Conservation (phyloP, 257 asterid genomes). For the Nicotiana otophora region DNA sequence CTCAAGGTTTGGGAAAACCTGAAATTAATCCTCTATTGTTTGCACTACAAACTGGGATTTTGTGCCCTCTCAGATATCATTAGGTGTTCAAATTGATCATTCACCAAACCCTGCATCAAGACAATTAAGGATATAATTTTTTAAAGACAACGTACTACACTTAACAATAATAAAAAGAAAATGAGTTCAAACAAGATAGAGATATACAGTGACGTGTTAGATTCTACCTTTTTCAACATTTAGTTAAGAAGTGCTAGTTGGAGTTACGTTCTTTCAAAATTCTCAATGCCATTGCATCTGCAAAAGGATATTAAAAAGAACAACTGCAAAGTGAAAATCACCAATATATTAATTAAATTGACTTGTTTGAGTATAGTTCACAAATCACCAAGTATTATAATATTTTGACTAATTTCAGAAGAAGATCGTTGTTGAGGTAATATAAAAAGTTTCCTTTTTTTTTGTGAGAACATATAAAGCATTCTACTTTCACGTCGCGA, state of each 20-base stretch:
- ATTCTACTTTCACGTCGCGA: not conserved
- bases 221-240: slow-evolving; percentile 5
- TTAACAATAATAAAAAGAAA: not conserved
- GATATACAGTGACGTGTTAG: not conserved
- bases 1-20: no score
- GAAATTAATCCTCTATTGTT: not conserved
- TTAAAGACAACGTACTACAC: not conserved
- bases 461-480: no score
- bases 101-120: not conserved
- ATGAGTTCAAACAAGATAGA: not conserved
- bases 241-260: not conserved
- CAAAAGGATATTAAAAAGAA: not conserved
- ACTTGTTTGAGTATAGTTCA: no score
- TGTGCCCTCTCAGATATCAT: not conserved
- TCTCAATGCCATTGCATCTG: not conserved
- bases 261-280: not conserved
- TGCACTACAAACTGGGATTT: not conserved
- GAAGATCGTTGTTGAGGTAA: no score
- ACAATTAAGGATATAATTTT: not conserved
- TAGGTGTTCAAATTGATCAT: not conserved
- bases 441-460: no score
- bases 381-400: no score
- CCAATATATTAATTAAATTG: no score
- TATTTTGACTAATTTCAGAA: no score
- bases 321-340: not conserved